Evolutionary conservation across 352 stramenopile species (phyloP).

Genomic region (Globisporangium cederbergense): DNA sequence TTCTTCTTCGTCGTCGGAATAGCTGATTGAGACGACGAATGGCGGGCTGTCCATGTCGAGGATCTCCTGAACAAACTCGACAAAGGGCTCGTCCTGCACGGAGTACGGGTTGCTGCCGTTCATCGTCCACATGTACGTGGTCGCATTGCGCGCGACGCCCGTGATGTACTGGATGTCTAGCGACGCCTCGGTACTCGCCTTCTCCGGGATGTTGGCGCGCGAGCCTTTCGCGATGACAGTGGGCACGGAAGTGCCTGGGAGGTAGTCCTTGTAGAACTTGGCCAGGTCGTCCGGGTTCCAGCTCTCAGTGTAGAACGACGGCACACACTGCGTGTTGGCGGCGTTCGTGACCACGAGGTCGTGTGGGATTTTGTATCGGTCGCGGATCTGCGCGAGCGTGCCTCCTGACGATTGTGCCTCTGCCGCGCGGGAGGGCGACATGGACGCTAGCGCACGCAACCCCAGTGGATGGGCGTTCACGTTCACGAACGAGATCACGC

Average conservation of each 20-base stretch:
- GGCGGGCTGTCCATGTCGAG: constrained; percentile 66
- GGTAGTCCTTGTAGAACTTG: constrained; percentile 50
- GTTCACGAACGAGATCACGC: constrained; percentile 59
- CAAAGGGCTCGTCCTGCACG: constrained; percentile 77
- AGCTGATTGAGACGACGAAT: constrained; percentile 87
- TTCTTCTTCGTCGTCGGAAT: constrained; percentile 89
- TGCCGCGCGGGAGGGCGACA: constrained; percentile 10
- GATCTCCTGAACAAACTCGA: constrained; percentile 73
- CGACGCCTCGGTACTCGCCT: constrained; percentile 68
- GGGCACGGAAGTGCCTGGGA: constrained; percentile 43
- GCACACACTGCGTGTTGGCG: constrained; percentile 54
- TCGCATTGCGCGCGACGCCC: constrained; percentile 70
- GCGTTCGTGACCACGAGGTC: constrained; percentile 66
- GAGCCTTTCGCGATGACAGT: constrained; percentile 51
- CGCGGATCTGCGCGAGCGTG: constrained; percentile 46
- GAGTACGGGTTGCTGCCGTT: constrained; percentile 86
- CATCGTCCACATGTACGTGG: constrained; percentile 80
- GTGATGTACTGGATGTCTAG: constrained; percentile 92
- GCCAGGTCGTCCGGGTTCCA: constrained; percentile 55
- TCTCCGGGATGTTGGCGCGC: constrained; percentile 37
- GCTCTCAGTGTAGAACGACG: constrained; percentile 77
- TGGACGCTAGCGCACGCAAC: constrained; percentile 40
- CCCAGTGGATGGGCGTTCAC: constrained; percentile 63
- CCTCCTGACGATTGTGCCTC: constrained; percentile 7
- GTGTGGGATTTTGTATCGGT: constrained; percentile 62